A percentile compares a stretch with the other conserved stretches of the same genome.
Evolutionary conservation across 108 stramenopile species (phyloP).

Genomic region (Fragilariopsis cylindrus): DNA sequence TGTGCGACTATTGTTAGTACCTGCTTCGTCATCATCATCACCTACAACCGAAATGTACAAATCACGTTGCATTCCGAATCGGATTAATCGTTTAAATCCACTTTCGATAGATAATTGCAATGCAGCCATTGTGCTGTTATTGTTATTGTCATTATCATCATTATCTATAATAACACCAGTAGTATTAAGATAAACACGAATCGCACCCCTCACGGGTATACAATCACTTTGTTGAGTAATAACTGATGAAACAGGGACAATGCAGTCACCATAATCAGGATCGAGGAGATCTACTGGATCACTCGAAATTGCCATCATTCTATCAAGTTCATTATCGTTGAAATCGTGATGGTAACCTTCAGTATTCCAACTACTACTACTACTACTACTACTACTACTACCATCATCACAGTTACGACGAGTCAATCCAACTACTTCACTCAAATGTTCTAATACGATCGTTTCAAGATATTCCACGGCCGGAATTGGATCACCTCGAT

Average conservation of each 20-base stretch:
- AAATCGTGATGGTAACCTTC: slow-evolving; percentile 4
- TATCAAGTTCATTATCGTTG: not conserved
- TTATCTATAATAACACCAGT: not conserved
- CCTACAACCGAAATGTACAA: slow-evolving; percentile 6
- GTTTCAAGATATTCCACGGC: slow-evolving; percentile 7
- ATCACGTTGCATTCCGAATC: slow-evolving; percentile 14
- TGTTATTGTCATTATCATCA: not conserved
- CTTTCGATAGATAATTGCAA: slow-evolving; percentile 10
- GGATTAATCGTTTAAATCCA: slow-evolving; percentile 12
- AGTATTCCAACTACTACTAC: not conserved
- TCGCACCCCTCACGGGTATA: slow-evolving; percentile 13
- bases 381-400: not conserved
- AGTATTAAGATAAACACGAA: slow-evolving; percentile 19
- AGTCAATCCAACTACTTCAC: not conserved
- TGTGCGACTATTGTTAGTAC: too few species aligned
- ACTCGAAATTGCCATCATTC: slow-evolving; percentile 17
- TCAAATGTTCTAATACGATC: slow-evolving; percentile 5
- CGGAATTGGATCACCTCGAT: slow-evolving; percentile 1
- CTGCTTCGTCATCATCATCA: not conserved
- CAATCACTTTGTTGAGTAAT: not conserved
- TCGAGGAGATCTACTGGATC: slow-evolving; percentile 7
- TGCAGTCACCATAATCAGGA: slow-evolving; percentile 17
- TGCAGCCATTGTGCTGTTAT: not conserved
- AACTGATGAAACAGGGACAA: slow-evolving; percentile 1
- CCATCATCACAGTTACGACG: not conserved